Conservation (phyloP, 2,329 filamentous ascomycete species). For the Gremmenia infestans region DNA sequence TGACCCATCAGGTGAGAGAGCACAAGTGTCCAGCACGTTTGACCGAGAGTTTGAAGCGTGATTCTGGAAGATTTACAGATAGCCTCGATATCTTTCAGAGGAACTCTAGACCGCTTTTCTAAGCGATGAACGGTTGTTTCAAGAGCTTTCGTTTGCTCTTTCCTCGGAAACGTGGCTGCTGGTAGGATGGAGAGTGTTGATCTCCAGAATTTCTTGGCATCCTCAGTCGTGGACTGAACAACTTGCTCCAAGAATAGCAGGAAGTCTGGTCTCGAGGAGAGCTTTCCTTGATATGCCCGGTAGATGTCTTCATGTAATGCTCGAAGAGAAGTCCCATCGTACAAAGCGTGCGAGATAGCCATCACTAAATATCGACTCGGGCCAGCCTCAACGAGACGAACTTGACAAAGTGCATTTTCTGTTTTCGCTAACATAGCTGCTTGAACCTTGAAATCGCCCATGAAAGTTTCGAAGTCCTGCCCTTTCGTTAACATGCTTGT, state of each 20-base stretch:
- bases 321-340: slow-evolving; percentile 80
- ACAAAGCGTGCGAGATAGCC: slow-evolving; percentile 80
- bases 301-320: slow-evolving; percentile 68
- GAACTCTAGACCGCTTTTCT: slow-evolving; percentile 42
- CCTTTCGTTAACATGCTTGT: background rate
- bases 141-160: slow-evolving; percentile 11
- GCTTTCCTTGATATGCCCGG: slow-evolving; percentile 52
- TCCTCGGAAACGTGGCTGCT: slow-evolving; percentile 36
- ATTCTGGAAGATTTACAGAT: slow-evolving; percentile 64
- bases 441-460: slow-evolving; percentile 36
- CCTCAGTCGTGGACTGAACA: slow-evolving; percentile 34
- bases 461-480: slow-evolving; percentile 28
- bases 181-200: slow-evolving; percentile 54
- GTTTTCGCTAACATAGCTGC: slow-evolving; percentile 36
- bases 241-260: slow-evolving; percentile 48
- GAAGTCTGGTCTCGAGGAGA: slow-evolving; percentile 42
- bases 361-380: slow-evolving; percentile 47
- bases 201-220: slow-evolving; percentile 64
- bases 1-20: slow-evolving; percentile 58
- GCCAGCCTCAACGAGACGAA: slow-evolving; percentile 38
- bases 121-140: slow-evolving; percentile 33
- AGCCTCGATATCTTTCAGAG: slow-evolving; percentile 38
- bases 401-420: slow-evolving; percentile 42
- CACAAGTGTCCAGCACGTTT: slow-evolving; percentile 70
- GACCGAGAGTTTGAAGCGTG: slow-evolving; percentile 72